Base-by-base conservation (phyloP, 495 filamentous ascomycete species). In the Penicillium desertorum region DNA sequence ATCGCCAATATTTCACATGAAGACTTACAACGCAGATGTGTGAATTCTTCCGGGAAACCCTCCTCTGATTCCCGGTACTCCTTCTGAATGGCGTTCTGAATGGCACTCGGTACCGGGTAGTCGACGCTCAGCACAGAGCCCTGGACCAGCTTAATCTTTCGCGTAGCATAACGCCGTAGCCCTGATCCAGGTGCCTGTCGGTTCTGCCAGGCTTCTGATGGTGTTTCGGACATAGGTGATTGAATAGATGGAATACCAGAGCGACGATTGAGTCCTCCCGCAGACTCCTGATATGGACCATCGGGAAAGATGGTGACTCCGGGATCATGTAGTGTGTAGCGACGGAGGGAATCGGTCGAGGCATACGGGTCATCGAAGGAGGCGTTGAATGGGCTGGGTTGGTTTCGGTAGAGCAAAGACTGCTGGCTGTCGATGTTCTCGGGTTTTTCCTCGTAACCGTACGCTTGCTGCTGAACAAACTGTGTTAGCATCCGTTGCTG, bases 111-210 rank as follows among this genome's bases (percentile, higher is more conserved):
- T 7, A 97, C 94, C 2, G 95, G 94, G 72, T 98, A 95, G 71
- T 98, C 94, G 61, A 96, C 90, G 74, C 92, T 96, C 68, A 98
- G 81, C 61, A 97, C 95, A 57, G 89, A 90, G 61, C 92, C 92
- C 74, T 97, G 93, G 30, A 92, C 88, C 42, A 98, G 84, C 77
- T 97, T 97, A 69, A 98, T 89, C 75, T 96, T 97, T 67, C 94
- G 84, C 34, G 94, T 98, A 30, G 88, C 84, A 75, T 91, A 95
- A 56, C 94, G 90, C 72, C 90, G 91, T 61, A 98, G 80, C 9
- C 85, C 87, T 17, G 81, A 79, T 45, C 69, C 68, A 53, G 87
- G 86, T 51, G 81, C 81, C 72, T 95, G 88, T 51, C 93, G 82
- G 62, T 87, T 86, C 54, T 89, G 73, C 91, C 91, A 96, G 61